Evolutionary conservation across 345 rosid species (phyloP), one percentile per base, ranked within the genome.

Genomic region (Eucalyptus leucophloia): DNA sequence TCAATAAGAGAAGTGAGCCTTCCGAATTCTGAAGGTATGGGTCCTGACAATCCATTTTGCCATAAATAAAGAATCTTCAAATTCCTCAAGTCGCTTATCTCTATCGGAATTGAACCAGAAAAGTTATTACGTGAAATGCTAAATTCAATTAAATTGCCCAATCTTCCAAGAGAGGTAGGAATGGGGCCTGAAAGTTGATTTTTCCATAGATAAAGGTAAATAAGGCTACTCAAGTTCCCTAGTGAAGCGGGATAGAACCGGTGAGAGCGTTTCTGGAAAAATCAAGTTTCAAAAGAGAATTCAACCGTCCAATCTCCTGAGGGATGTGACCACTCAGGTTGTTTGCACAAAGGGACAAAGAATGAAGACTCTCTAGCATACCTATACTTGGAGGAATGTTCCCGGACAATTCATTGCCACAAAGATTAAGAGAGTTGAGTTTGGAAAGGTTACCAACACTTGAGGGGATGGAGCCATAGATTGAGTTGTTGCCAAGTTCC

Each of bases 271-370:
- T 60, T 3, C 0, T 60, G 1, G 67, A 60, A 60, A 60, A 6
- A 6, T 60, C 32, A 5, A 60, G 32, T 28, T 12, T 0, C 67
- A 60, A 60, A 12, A 60, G 67, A 60, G 67, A 60, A 60, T 28
- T 0, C 16, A 28, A 12, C 8, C 4, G 0, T 60, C 67, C 67
- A 6, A 60, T 60, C 16, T 60, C 67, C 0, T 0, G 16, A 60
- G 32, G 67, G 67, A 60, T 60, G 8, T 3, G 8, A 1, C 67
- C 67, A 60, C 67, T 60, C 0, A 60, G 4, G 32, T 60, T 60
- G 16, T 60, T 60, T 28, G 32, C 67, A 60, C 32, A 5, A 0
- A 60, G 8, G 16, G 4, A 5, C 4, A 60, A 60, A 28, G 0
- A 60, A 60, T 60, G 67, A 60, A 60, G 67, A 28, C 32, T 60